Evolutionary conservation across 805 yeast genomes (phyloP).

Genomic region (Pichia eremophila): DNA sequence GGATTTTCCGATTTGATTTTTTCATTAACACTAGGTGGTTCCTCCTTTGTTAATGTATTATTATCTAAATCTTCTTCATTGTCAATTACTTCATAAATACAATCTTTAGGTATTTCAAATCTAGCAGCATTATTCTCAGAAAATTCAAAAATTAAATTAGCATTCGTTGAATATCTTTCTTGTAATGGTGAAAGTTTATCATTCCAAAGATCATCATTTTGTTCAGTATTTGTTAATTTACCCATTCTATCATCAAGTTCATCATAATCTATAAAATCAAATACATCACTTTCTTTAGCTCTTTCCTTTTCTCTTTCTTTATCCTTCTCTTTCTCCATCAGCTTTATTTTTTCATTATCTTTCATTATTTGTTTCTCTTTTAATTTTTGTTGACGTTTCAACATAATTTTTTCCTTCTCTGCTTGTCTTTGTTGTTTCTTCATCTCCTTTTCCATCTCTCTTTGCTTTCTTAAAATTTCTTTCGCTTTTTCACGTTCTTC

Average conservation of each 20-base stretch:
- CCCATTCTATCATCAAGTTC: conserved; percentile 10
- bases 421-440: conserved; percentile 15
- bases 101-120: conserved; percentile 64
- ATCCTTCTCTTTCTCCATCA: too few species aligned
- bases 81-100: conserved; percentile 53
- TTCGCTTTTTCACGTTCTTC: conserved; percentile 16
- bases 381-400: conserved; percentile 16
- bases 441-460: conserved; percentile 17
- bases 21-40: neutral
- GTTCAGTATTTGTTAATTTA: conserved; percentile 10
- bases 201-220: conserved; percentile 30
- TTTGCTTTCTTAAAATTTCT: conserved; percentile 15
- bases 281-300: conserved; percentile 1
- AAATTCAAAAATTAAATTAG: conserved; percentile 78
- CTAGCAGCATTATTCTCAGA: conserved; percentile 70
- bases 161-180: conserved; percentile 56
- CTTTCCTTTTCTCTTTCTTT: conserved; percentile 8
- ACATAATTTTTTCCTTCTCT: conserved; percentile 17
- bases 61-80: conserved; percentile 14
- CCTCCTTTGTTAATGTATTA: too few species aligned
- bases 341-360: conserved; percentile 6
- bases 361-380: conserved; percentile 8
- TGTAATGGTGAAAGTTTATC: conserved; percentile 68
- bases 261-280: conserved; percentile 2
- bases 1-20: neutral